These are phyloP conservation scores for Coniferiporia weirii DNA, from an alignment of 1,284 basidiomycete genomes.

Conservation along the genomic window DNA sequence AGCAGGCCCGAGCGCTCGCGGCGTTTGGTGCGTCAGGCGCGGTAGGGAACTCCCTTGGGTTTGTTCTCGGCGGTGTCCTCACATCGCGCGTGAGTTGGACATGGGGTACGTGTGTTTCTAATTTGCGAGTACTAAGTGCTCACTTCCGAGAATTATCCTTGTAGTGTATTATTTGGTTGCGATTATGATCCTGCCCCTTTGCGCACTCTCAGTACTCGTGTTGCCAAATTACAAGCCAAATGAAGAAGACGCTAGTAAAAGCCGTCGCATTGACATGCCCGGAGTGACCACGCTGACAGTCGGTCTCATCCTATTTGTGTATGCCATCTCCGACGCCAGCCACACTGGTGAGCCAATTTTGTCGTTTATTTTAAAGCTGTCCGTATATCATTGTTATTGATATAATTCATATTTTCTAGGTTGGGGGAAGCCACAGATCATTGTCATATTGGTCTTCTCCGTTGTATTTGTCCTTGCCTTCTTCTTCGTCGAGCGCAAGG, in stretches of 20 bases:
- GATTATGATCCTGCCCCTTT: slow-evolving; percentile 30
- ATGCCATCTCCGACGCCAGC: slow-evolving; percentile 15
- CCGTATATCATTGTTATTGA: slow-evolving; percentile 10
- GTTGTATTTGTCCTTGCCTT: slow-evolving; percentile 18
- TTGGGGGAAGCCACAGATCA: slow-evolving; percentile 21
- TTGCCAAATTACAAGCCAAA: not conserved
- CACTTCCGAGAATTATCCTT: slow-evolving; percentile 28
- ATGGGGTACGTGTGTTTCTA: slow-evolving; percentile 30
- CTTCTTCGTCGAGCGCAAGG: slow-evolving; percentile 20
- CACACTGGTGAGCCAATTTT: not conserved
- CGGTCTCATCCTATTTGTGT: slow-evolving; percentile 19
- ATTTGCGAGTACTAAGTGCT: slow-evolving; percentile 6
- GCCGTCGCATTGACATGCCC: not conserved
- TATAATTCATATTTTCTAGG: slow-evolving; percentile 19
- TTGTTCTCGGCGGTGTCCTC: slow-evolving; percentile 40
- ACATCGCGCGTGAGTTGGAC: slow-evolving; percentile 29
- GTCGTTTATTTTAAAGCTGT: not conserved
- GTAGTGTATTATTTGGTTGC: slow-evolving; percentile 24
- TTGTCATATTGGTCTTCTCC: slow-evolving; percentile 23
- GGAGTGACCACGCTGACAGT: slow-evolving; percentile 7
- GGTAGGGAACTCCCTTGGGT: slow-evolving; percentile 33
- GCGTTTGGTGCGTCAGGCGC: slow-evolving; percentile 42
- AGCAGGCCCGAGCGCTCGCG: slow-evolving; percentile 42
- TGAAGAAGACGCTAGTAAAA: not conserved
- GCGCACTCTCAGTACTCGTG: slow-evolving; percentile 1